Evolutionary conservation across 805 yeast genomes (phyloP).

Genomic region (Pichia paraexigua): DNA sequence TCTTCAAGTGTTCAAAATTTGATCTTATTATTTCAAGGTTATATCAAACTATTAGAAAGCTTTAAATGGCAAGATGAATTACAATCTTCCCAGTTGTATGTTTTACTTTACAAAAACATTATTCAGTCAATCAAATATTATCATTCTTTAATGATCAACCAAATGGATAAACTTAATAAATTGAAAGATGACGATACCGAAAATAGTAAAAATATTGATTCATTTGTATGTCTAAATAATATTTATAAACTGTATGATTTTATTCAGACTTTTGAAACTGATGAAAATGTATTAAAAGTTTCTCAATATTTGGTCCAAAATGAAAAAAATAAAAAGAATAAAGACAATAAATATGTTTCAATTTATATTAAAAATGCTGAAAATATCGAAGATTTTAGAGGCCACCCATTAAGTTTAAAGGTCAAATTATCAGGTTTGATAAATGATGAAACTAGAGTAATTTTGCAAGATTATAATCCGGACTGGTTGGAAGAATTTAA

Average conservation of each 20-base stretch:
- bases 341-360: conserved; percentile 16
- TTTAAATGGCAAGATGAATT: conserved; percentile 59
- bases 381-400: conserved; percentile 26
- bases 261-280: conserved; percentile 5
- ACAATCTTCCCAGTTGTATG: conserved; percentile 56
- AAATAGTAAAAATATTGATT: conserved; percentile 11
- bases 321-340: background rate
- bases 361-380: conserved; percentile 22
- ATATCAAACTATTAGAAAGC: conserved; percentile 43
- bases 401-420: conserved; percentile 23
- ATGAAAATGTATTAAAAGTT: conserved; percentile 9
- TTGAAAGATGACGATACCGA: conserved; percentile 1
- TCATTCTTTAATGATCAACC: conserved; percentile 28
- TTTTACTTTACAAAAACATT: conserved; percentile 52
- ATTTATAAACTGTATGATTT: conserved; percentile 16
- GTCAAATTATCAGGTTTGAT: conserved; percentile 19
- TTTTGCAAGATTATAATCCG: conserved; percentile 57
- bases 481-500: conserved; percentile 88
- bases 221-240: conserved; percentile 27
- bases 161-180: background rate
- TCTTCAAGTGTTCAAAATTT: conserved; percentile 23
- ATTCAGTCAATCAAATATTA: conserved; percentile 53
- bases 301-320: conserved; percentile 11
- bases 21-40: conserved; percentile 24
- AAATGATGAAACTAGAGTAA: conserved; percentile 49